Percentiles rank a stretch among this genome's conserved stretches.
Conservation (phyloP, 768 basidiomycete genomes). For the Auriscalpium vulgare region DNA sequence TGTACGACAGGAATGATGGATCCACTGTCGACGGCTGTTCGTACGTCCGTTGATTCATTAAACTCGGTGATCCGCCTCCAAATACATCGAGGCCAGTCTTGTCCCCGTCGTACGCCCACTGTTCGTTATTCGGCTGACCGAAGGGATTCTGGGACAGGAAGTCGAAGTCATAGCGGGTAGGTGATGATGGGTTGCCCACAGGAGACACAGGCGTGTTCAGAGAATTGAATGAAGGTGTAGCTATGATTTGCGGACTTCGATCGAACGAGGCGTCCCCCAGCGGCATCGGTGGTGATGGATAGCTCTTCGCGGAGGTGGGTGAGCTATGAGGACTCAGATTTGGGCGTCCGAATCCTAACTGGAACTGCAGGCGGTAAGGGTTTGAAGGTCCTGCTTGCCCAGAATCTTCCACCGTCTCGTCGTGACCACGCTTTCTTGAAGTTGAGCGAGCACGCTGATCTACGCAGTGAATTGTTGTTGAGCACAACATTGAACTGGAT, state of each 20-base stretch:
- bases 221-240: slow-evolving; percentile 30
- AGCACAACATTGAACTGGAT: not conserved
- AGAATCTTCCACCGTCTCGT: slow-evolving; percentile 52
- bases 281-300: slow-evolving; percentile 62
- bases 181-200: slow-evolving; percentile 5
- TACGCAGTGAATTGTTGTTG: slow-evolving; percentile 19
- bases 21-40: slow-evolving; percentile 13
- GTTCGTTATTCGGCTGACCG: not conserved
- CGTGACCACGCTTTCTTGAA: slow-evolving; percentile 64
- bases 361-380: slow-evolving; percentile 19
- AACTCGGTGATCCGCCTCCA: slow-evolving; percentile 4
- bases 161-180: slow-evolving; percentile 13
- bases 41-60: not conserved
- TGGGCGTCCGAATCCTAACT: slow-evolving; percentile 24
- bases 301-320: slow-evolving; percentile 56
- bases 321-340: slow-evolving; percentile 65
- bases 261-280: slow-evolving; percentile 41
- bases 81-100: slow-evolving; percentile 1
- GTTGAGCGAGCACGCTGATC: slow-evolving; percentile 68
- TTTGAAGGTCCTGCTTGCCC: slow-evolving; percentile 20
- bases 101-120: slow-evolving; percentile 11
- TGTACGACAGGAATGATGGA: slow-evolving; percentile 13
- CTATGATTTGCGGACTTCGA: slow-evolving; percentile 44
- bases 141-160: slow-evolving; percentile 8
- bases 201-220: slow-evolving; percentile 13